These are phyloP conservation scores for Dryas octopetala DNA, from an alignment of 306 rosid genomes.

Conservation along the genomic window DNA sequence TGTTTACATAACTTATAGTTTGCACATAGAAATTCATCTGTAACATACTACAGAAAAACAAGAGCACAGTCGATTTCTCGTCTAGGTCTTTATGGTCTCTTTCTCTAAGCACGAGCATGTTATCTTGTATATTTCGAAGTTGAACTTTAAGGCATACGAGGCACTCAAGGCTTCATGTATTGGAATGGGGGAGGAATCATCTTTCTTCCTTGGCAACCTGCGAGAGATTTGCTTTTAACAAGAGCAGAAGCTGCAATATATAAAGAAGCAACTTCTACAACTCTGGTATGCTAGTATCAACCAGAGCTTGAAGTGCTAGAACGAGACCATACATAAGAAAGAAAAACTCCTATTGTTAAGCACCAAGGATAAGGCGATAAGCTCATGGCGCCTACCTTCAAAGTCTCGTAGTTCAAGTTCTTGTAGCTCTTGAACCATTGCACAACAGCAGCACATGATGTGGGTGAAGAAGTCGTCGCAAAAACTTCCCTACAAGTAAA, in stretches of 20 bases:
- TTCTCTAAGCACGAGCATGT: not conserved
- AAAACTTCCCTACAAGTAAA: slow-evolving; percentile 26
- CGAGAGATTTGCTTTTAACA: not conserved
- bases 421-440: slow-evolving; percentile 37
- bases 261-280: no score
- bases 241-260: not conserved
- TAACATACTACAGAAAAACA: no score
- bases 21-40: not conserved
- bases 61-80: not conserved
- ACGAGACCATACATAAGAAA: not conserved
- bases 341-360: not conserved
- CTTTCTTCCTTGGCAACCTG: slow-evolving; percentile 30
- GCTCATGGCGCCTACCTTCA: slow-evolving; percentile 23
- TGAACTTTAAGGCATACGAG: not conserved
- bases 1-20: not conserved
- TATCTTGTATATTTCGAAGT: not conserved
- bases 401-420: slow-evolving; percentile 34
- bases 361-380: not conserved
- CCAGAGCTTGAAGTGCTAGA: not conserved
- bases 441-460: slow-evolving; percentile 45
- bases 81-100: not conserved
- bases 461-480: slow-evolving; percentile 40
- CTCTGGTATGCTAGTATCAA: not conserved
- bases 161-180: slow-evolving; percentile 11
- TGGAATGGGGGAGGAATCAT: slow-evolving; percentile 30